These are phyloP conservation scores for Dothiorella sarmentorum DNA, from an alignment of 2,329 filamentous ascomycete species.

Conservation along the genomic window DNA sequence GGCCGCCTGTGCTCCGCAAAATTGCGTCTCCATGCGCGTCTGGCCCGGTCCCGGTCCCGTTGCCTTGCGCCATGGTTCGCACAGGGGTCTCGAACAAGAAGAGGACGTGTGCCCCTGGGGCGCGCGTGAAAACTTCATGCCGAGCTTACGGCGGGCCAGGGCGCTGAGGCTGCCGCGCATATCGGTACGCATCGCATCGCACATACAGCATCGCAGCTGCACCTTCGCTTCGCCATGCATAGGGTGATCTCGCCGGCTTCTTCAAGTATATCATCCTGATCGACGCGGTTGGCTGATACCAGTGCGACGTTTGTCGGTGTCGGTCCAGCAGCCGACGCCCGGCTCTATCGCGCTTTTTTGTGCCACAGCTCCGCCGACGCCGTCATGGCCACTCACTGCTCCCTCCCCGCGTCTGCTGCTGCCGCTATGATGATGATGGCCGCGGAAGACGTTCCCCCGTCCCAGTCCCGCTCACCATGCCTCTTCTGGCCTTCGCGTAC, in stretches of 20 bases:
- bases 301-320: not conserved
- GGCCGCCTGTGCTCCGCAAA: slow-evolving; percentile 4
- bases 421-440: slow-evolving; percentile 11
- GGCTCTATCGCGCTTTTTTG: slow-evolving; percentile 6
- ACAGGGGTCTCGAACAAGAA: not conserved
- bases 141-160: slow-evolving; percentile 13
- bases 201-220: not conserved
- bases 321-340: not conserved
- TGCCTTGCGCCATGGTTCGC: too few species aligned
- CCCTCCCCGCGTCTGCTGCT: not conserved
- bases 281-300: slow-evolving; percentile 2
- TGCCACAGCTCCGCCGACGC: slow-evolving; percentile 4
- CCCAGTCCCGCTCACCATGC: not conserved
- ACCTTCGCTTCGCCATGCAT: slow-evolving; percentile 2
- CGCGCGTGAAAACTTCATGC: slow-evolving; percentile 12
- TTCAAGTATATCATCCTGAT: slow-evolving; percentile 8
- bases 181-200: slow-evolving; percentile 5
- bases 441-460: slow-evolving; percentile 15
- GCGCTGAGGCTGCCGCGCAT: not conserved
- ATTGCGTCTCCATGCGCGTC: slow-evolving; percentile 14
- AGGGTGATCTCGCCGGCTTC: slow-evolving; percentile 3
- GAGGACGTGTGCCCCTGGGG: slow-evolving; percentile 1
- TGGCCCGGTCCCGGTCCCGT: slow-evolving; percentile 2
- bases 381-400: not conserved
- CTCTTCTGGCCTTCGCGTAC: too few species aligned